A percentile compares a stretch with the other conserved stretches of the same genome.
Evolutionary conservation across 2,329 filamentous ascomycete species (phyloP).

Genomic region (Dactylellina leptospora): DNA sequence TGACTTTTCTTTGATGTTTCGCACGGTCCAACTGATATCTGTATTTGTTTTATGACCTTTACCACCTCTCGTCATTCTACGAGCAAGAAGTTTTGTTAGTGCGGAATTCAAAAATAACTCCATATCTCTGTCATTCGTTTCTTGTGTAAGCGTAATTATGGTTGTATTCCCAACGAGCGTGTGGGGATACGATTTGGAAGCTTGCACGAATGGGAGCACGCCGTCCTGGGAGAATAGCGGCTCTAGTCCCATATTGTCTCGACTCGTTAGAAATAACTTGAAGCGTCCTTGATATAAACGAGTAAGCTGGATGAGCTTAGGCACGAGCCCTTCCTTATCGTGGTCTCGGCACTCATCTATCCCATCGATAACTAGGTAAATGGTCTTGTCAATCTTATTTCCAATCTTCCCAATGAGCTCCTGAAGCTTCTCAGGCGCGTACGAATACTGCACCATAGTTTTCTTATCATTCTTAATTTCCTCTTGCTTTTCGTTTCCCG

Average conservation of each 20-base stretch:
- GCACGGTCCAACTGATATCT: background rate
- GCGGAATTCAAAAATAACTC: background rate
- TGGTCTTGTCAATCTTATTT: background rate
- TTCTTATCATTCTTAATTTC: background rate
- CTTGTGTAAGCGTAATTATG: background rate
- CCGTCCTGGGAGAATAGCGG: background rate
- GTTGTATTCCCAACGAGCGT: background rate
- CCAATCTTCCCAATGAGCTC: background rate
- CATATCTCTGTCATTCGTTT: background rate
- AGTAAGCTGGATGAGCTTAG: background rate
- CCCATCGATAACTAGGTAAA: background rate
- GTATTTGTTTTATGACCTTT: background rate
- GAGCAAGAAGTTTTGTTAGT: background rate
- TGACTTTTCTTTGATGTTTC: background rate
- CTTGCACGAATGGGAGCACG: too few species aligned
- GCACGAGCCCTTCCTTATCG: background rate
- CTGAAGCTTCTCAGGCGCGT: background rate
- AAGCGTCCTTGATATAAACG: background rate
- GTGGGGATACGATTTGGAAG: background rate
- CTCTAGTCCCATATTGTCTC: background rate
- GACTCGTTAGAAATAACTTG: background rate
- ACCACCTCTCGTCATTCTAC: background rate
- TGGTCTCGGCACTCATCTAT: background rate
- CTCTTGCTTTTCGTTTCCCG: too few species aligned
- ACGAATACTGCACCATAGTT: background rate